Percentiles rank a stretch among this genome's conserved stretches.
Evolutionary conservation across 805 yeast genomes (phyloP).

Genomic region (Candida krabiensis): DNA sequence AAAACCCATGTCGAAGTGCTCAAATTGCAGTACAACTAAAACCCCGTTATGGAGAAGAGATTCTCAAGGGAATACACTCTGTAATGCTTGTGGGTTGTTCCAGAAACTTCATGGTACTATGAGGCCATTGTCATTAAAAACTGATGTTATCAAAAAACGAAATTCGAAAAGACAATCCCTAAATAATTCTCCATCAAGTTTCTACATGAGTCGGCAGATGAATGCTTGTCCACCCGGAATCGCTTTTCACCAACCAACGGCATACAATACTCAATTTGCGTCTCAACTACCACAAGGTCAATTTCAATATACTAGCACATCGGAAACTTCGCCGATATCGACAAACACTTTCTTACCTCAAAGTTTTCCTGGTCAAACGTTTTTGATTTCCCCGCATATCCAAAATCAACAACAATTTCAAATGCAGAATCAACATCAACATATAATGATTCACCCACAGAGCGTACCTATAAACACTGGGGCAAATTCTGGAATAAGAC

Average conservation of each 20-base stretch:
- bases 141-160: constrained; percentile 58
- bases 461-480: constrained; percentile 1
- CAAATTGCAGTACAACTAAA: constrained; percentile 57
- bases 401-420: constrained; percentile 6
- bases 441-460: constrained; percentile 5
- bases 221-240: constrained; percentile 3
- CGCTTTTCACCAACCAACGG: constrained; percentile 5
- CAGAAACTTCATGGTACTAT: constrained; percentile 61
- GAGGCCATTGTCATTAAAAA: constrained; percentile 56
- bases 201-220: constrained; percentile 5
- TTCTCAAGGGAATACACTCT: constrained; percentile 56
- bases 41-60: constrained; percentile 67
- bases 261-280: constrained; percentile 7
- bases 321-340: constrained; percentile 7
- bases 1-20: constrained; percentile 41
- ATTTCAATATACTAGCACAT: constrained; percentile 4
- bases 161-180: constrained; percentile 42
- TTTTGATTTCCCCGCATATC: constrained; percentile 8
- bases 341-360: constrained; percentile 12
- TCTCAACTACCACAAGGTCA: constrained; percentile 12
- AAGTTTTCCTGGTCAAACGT: constrained; percentile 13
- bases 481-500: constrained; percentile 9
- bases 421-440: constrained; percentile 5
- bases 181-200: constrained; percentile 7
- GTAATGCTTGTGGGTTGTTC: constrained; percentile 66